Evolutionary conservation across 2,329 filamentous ascomycete species (phyloP).

Genomic region (Trichoderma atrobrunneum): DNA sequence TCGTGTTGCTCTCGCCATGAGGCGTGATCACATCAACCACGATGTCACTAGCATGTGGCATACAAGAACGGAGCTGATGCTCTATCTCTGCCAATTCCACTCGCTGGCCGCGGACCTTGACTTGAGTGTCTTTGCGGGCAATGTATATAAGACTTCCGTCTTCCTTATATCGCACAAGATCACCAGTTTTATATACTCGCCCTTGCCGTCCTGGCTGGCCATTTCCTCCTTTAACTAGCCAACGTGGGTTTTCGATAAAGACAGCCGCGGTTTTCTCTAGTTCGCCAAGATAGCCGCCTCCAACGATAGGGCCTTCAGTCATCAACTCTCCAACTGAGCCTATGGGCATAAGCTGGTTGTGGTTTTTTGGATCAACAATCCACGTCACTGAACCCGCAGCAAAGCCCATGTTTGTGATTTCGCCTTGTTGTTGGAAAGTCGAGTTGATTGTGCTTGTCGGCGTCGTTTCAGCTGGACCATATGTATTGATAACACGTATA

Average conservation of each 20-base stretch:
- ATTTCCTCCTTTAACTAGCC: not conserved
- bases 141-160: slow-evolving; percentile 25
- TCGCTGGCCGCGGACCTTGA: slow-evolving; percentile 55
- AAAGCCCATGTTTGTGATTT: not conserved
- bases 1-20: too few species aligned
- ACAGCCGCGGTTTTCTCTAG: not conserved
- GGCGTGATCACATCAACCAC: not conserved
- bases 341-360: not conserved
- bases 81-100: slow-evolving; percentile 41
- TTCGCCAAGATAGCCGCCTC: not conserved
- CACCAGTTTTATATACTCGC: slow-evolving; percentile 26
- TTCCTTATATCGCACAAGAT: slow-evolving; percentile 33
- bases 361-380: slow-evolving; percentile 16
- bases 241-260: not conserved
- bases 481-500: not conserved
- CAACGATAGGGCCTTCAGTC: not conserved
- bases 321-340: not conserved
- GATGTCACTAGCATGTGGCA: not conserved
- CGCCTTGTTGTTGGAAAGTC: too few species aligned
- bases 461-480: not conserved
- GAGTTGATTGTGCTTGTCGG: too few species aligned
- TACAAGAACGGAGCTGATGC: not conserved
- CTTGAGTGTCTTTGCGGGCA: too few species aligned
- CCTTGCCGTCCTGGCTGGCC: not conserved
- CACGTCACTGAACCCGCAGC: not conserved